A percentile compares a stretch with the other conserved stretches of the same genome.
These are phyloP conservation scores for Didymella exigua DNA, from an alignment of 2,329 filamentous ascomycete genomes.

Conservation along the genomic window DNA sequence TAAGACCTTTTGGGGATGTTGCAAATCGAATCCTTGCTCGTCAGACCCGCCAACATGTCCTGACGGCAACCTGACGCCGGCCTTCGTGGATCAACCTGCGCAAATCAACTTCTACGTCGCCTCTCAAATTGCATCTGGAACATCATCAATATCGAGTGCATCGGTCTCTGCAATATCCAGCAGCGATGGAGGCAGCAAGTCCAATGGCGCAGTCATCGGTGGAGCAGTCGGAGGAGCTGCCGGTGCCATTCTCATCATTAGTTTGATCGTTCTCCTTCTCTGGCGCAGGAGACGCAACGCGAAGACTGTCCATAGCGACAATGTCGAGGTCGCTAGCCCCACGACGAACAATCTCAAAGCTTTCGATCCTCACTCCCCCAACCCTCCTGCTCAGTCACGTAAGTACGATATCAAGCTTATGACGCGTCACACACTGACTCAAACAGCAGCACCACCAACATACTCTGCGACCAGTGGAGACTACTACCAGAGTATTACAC, in stretches of 20 bases:
- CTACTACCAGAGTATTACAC: constrained; percentile 19
- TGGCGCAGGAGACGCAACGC: constrained; percentile 23
- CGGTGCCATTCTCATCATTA: constrained; percentile 32
- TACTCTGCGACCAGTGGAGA: constrained; percentile 31
- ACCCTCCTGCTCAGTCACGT: constrained; percentile 32
- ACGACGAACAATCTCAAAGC: constrained; percentile 23
- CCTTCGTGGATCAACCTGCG: constrained; percentile 30
- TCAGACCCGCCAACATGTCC: background rate
- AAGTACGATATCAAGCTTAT: background rate
- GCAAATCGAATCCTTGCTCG: constrained; percentile 45
- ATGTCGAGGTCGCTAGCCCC: constrained; percentile 7
- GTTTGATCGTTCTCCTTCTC: constrained; percentile 31
- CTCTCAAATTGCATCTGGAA: background rate
- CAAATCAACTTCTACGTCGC: constrained; percentile 26
- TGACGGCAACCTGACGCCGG: background rate
- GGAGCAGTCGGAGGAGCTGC: constrained; percentile 37
- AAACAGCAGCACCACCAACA: constrained; percentile 30
- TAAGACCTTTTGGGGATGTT: constrained; percentile 48
- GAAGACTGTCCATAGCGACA: background rate
- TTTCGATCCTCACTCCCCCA: constrained; percentile 13
- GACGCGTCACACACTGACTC: background rate
- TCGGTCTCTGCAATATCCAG: background rate
- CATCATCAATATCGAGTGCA: background rate
- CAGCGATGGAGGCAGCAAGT: constrained; percentile 2
- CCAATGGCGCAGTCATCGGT: constrained; percentile 35